These are phyloP conservation scores for Fusarium napiforme DNA, from an alignment of 2,329 filamentous ascomycete species.

Conservation along the genomic window DNA sequence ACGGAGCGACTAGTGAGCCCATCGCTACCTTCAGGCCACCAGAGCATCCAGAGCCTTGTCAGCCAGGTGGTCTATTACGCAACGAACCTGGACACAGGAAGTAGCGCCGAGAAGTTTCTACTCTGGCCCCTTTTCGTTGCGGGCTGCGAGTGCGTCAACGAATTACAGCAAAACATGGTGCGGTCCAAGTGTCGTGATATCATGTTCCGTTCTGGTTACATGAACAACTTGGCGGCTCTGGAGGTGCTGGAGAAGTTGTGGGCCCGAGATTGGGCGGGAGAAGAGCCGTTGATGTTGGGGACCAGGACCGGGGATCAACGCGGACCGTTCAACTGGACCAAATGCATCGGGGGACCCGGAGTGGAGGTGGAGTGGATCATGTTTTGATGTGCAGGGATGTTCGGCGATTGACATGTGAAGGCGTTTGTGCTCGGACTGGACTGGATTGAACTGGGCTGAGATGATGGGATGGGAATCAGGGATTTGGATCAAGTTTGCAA, in stretches of 20 bases:
- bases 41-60: constrained; percentile 85
- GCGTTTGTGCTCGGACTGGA: constrained; percentile 12
- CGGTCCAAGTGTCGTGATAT: constrained; percentile 85
- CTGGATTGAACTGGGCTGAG: constrained; percentile 14
- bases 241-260: constrained; percentile 89
- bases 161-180: constrained; percentile 81
- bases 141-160: constrained; percentile 87
- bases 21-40: constrained; percentile 75
- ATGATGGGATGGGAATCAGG: constrained; percentile 21
- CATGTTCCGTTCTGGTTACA: constrained; percentile 88
- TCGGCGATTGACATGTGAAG: constrained; percentile 35
- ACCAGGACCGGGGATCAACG: constrained; percentile 52
- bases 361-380: constrained; percentile 74
- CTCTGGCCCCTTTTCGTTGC: constrained; percentile 94
- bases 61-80: constrained; percentile 86
- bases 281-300: constrained; percentile 49
- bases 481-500: constrained; percentile 18
- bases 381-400: constrained; percentile 57
- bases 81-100: constrained; percentile 77
- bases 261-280: constrained; percentile 64
- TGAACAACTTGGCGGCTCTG: constrained; percentile 89
- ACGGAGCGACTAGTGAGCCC: constrained; percentile 88
- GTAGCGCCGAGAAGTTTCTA: constrained; percentile 84
- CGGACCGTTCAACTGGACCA: constrained; percentile 68
- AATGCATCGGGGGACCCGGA: constrained; percentile 65